phyloP scores from a whole-genome alignment of 1,284 basidiomycete genomes.

The Sanghuangporus baumii region DNA sequence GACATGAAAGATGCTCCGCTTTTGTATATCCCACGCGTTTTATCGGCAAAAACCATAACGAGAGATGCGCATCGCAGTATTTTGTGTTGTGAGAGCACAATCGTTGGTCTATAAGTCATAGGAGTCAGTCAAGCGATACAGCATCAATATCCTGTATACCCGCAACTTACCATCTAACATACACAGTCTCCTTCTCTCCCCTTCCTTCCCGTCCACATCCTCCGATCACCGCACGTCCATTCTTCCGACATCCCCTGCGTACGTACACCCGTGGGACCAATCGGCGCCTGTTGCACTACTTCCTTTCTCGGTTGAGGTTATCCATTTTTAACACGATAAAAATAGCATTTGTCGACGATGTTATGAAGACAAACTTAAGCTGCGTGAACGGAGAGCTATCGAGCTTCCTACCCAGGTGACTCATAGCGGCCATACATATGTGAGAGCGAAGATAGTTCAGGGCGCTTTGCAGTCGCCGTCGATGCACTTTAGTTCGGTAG shows the following conservation, averaged over 20 bases:
- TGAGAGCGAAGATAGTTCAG: neutral
- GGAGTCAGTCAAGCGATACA: neutral
- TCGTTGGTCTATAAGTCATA: neutral
- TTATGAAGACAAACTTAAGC: neutral
- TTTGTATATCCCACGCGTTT: too few species aligned
- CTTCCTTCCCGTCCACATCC: neutral
- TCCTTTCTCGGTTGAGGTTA: neutral
- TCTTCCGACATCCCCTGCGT: neutral
- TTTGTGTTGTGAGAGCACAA: too few species aligned
- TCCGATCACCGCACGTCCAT: neutral
- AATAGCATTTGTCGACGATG: neutral
- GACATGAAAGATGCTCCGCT: too few species aligned
- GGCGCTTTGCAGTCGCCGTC: neutral
- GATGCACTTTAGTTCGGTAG: neutral
- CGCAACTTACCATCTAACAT: neutral
- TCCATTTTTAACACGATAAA: neutral
- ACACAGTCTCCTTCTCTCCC: neutral
- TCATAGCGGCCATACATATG: neutral
- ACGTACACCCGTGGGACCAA: neutral
- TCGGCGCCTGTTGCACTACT: neutral
- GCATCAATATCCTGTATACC: neutral
- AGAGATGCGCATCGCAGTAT: too few species aligned
- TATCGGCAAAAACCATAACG: too few species aligned
- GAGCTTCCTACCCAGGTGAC: neutral
- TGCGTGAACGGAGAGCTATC: neutral